A percentile compares a stretch with the other conserved stretches of the same genome.
phyloP scores from a whole-genome alignment of 2,329 filamentous ascomycete species.

The Monascus ruber region DNA sequence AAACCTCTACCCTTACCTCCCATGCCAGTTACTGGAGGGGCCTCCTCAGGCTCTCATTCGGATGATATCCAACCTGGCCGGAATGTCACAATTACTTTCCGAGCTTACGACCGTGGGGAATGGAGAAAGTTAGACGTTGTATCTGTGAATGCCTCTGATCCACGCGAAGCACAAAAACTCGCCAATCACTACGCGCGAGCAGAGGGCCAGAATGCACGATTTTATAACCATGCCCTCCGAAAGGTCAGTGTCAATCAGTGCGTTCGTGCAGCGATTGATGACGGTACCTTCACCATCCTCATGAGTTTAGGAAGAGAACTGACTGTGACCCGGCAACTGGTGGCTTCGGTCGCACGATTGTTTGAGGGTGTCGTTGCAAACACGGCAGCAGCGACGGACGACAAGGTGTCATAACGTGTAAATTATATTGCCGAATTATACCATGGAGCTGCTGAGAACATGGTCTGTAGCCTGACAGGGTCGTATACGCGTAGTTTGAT shows the following conservation, averaged over 20 bases:
- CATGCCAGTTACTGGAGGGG: too few relatives aligned
- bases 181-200: slow-evolving; percentile 7
- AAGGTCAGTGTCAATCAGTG: slow-evolving; percentile 9
- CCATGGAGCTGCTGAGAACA: too few relatives aligned
- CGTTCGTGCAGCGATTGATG: slow-evolving; percentile 10
- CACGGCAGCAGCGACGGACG: slow-evolving; percentile 2
- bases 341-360: slow-evolving; percentile 7
- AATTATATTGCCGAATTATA: slow-evolving; percentile 1
- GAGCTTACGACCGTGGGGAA: slow-evolving; percentile 5
- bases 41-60: too few relatives aligned
- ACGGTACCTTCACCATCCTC: slow-evolving; percentile 8
- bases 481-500: slow-evolving; percentile 2
- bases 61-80: not conserved
- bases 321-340: slow-evolving; percentile 6
- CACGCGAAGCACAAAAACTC: slow-evolving; percentile 6
- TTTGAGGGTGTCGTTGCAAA: slow-evolving; percentile 3
- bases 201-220: slow-evolving; percentile 6
- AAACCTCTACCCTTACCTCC: too few relatives aligned
- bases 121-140: slow-evolving; percentile 4
- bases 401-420: slow-evolving; percentile 2
- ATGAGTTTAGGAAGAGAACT: slow-evolving; percentile 8
- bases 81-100: slow-evolving; percentile 6
- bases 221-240: slow-evolving; percentile 8
- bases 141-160: slow-evolving; percentile 4
- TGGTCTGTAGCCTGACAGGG: slow-evolving; percentile 3